Evolutionary conservation across 345 rosid species (phyloP), one percentile per base, ranked within the genome.

Genomic region (Eucalyptus sideroxylon): DNA sequence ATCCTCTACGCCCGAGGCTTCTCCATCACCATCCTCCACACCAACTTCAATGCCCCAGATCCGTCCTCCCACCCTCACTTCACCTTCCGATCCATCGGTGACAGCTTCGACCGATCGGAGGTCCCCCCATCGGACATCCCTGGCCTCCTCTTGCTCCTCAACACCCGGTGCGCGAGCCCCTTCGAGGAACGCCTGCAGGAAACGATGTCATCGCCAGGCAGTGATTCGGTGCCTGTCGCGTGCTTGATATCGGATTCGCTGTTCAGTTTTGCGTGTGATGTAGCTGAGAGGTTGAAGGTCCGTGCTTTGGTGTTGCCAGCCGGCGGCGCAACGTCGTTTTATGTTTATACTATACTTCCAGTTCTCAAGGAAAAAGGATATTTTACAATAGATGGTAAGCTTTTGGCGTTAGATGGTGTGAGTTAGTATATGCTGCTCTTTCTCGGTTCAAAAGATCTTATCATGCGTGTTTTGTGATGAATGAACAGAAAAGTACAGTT

Each of bases 341-440:
- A 86, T 88, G 91, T 88, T 50, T 92, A 92, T 37, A 80, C 93
- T 19, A 89, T 92, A 34, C 90, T 89, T 44, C 94, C 92, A 3
- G 81, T 91, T 47, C 91, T 93, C 6, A 90, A 31, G 88, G 90
- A 92, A 45, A 93, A 88, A 59, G 95, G 93, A 6, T 93, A 93
- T 45, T 65, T 93, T 16, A 93, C 93, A 15, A 62, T 88, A 37
- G 90, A 90, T 90, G 94, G 93, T 92, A 67, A 50, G 16, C 16
- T 62, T 27, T 12, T 62, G 13, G 30, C 3, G 31, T 62, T 62
- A 15, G 31, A 47, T 47, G 50, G 69, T 4, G 16, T 30, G 34
- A 27, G 9, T 62, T 62, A 62, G 34, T 30, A 13, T 13, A 62
- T 62, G 31, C 69, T 62, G 7, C 34, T 62, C 72, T 30, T 59